phyloP scores from a whole-genome alignment of 495 filamentous ascomycete genomes.

The Clavariopsis aquatica region DNA sequence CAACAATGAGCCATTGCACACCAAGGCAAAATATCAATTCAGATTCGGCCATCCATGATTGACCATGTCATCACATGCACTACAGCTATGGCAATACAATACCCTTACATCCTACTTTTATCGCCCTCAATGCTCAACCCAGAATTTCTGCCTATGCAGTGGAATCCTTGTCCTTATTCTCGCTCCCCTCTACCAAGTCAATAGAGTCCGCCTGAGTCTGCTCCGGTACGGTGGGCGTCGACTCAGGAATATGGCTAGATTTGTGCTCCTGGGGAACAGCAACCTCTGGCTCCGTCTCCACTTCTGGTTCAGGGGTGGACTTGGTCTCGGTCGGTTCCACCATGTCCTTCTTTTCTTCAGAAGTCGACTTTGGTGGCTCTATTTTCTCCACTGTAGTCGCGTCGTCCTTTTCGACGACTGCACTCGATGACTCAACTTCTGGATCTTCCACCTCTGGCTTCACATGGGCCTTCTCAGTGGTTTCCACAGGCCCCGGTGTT shows the following conservation, averaged over 20 bases:
- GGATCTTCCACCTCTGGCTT: background rate
- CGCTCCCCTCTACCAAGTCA: background rate
- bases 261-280: background rate
- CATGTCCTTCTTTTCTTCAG: conserved; percentile 1
- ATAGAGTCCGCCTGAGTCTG: background rate
- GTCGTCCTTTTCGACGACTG: conserved; percentile 2
- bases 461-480: conserved; percentile 4
- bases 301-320: background rate
- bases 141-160: background rate
- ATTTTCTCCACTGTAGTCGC: conserved; percentile 9
- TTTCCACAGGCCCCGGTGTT: conserved; percentile 9
- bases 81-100: too few species aligned
- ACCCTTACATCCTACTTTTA: too few species aligned
- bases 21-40: too few species aligned
- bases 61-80: too few species aligned
- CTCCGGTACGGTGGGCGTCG: background rate
- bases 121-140: too few species aligned
- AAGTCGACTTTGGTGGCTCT: conserved; percentile 3
- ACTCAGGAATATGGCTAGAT: background rate
- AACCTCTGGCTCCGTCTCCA: background rate
- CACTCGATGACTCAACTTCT: background rate
- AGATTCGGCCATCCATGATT: too few species aligned
- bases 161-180: background rate
- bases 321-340: background rate
- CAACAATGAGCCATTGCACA: too few species aligned